Conservation (phyloP, 768 basidiomycete genomes). For the Tricholoma matsutake region DNA sequence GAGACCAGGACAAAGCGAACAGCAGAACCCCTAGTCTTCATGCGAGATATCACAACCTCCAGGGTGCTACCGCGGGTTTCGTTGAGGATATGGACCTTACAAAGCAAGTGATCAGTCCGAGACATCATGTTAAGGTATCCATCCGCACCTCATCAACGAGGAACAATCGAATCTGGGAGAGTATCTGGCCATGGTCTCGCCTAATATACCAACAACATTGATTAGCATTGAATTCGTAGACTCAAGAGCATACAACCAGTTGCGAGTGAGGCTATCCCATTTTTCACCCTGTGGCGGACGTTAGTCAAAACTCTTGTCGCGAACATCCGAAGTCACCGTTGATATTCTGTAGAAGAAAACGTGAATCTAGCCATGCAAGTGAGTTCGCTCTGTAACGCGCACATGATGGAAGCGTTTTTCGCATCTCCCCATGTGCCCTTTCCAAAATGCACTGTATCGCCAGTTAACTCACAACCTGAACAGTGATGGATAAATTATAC, state of each 20-base stretch:
- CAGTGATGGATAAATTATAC: neutral
- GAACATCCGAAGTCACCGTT: slow-evolving; percentile 49
- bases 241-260: slow-evolving; percentile 48
- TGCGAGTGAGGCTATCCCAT: slow-evolving; percentile 91
- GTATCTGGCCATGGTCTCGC: slow-evolving; percentile 60
- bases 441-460: slow-evolving; percentile 76
- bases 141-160: slow-evolving; percentile 81
- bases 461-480: slow-evolving; percentile 86
- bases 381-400: slow-evolving; percentile 16
- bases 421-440: slow-evolving; percentile 71
- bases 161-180: slow-evolving; percentile 74
- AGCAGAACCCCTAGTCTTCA: slow-evolving; percentile 69
- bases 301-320: neutral
- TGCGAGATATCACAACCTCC: slow-evolving; percentile 92
- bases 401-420: slow-evolving; percentile 79
- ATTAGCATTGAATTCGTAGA: neutral
- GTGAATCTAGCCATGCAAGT: neutral
- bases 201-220: slow-evolving; percentile 28
- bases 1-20: slow-evolving; percentile 89
- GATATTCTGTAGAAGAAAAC: slow-evolving; percentile 52
- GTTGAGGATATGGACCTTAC: slow-evolving; percentile 87
- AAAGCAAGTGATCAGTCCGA: neutral
- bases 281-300: slow-evolving; percentile 73
- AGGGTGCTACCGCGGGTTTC: slow-evolving; percentile 89
- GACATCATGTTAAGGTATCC: slow-evolving; percentile 3